Evolutionary conservation across 1,284 basidiomycete species (phyloP).

Genomic region (Trichosporon sp.): DNA sequence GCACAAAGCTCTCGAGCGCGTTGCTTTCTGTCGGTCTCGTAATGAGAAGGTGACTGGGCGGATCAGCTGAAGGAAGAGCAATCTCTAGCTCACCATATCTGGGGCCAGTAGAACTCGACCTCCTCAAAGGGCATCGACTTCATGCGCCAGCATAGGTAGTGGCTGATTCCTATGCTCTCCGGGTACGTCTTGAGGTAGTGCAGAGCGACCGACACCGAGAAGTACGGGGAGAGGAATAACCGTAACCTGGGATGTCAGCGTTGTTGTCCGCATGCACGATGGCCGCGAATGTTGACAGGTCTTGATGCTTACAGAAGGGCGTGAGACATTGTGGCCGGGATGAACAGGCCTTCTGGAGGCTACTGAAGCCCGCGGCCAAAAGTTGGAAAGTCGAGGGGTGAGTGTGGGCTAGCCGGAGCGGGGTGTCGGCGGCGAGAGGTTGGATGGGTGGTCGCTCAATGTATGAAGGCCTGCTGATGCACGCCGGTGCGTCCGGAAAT

Average conservation of each 20-base stretch:
- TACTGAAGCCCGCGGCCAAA: conserved; percentile 16
- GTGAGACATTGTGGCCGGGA: conserved; percentile 41
- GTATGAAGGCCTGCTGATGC: neutral
- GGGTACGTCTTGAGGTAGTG: conserved; percentile 84
- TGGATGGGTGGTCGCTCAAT: neutral
- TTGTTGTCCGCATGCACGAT: neutral
- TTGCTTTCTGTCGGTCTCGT: conserved; percentile 85
- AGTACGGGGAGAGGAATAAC: conserved; percentile 87
- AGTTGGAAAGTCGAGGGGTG: conserved; percentile 6
- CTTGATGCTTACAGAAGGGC: conserved; percentile 40
- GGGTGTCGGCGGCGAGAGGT: conserved; percentile 4
- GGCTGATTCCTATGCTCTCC: conserved; percentile 92
- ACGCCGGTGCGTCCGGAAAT: neutral
- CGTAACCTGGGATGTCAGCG: conserved; percentile 61
- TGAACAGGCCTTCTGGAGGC: neutral
- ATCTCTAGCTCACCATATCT: conserved; percentile 71
- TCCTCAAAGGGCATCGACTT: conserved; percentile 75
- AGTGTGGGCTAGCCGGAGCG: neutral
- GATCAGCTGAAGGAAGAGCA: neutral
- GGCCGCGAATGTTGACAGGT: neutral
- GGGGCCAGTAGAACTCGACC: conserved; percentile 92
- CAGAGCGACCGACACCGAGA: conserved; percentile 86
- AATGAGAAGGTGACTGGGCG: conserved; percentile 79
- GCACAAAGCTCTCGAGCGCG: conserved; percentile 87
- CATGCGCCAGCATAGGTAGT: conserved; percentile 86